phyloP scores from a whole-genome alignment of 2,329 filamentous ascomycete genomes.

The Tolypocladium inflatum region DNA sequence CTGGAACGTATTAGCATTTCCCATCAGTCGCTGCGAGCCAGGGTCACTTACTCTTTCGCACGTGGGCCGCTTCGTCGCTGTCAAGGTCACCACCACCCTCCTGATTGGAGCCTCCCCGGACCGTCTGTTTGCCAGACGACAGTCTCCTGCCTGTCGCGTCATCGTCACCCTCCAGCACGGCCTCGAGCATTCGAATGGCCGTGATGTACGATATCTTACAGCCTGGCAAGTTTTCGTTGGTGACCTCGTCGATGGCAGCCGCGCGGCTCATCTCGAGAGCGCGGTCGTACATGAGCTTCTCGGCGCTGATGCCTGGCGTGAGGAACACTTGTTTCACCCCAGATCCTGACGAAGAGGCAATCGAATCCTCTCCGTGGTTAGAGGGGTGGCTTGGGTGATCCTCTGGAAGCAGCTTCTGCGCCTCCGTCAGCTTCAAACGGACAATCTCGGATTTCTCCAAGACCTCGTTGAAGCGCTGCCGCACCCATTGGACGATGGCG shows the following conservation, averaged over 20 bases:
- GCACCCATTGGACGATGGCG: slow-evolving; percentile 90
- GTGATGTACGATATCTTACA: slow-evolving; percentile 93
- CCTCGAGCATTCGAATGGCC: slow-evolving; percentile 89
- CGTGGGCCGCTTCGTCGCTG: slow-evolving; percentile 61
- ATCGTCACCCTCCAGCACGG: slow-evolving; percentile 79
- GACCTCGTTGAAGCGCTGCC: slow-evolving; percentile 90
- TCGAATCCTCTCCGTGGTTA: slow-evolving; percentile 57
- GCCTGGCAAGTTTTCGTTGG: slow-evolving; percentile 75
- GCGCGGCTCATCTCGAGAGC: slow-evolving; percentile 93
- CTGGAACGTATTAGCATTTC: slow-evolving; percentile 25
- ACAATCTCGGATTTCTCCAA: slow-evolving; percentile 93
- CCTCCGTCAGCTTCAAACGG: slow-evolving; percentile 77
- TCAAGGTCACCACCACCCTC: slow-evolving; percentile 40
- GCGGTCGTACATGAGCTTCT: slow-evolving; percentile 96
- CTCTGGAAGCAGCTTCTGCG: slow-evolving; percentile 71
- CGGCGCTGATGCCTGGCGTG: slow-evolving; percentile 82
- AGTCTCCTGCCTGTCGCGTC: slow-evolving; percentile 28
- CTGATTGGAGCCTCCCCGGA: slow-evolving; percentile 23
- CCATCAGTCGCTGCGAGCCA: neutral
- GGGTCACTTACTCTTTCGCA: slow-evolving; percentile 56
- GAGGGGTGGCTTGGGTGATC: slow-evolving; percentile 81
- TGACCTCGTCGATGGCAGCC: slow-evolving; percentile 91
- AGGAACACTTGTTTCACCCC: slow-evolving; percentile 73
- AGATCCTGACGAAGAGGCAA: slow-evolving; percentile 47
- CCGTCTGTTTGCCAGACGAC: slow-evolving; percentile 29